Conservation (phyloP, 257 asterid species). For the Forsythia viridissima region DNA sequence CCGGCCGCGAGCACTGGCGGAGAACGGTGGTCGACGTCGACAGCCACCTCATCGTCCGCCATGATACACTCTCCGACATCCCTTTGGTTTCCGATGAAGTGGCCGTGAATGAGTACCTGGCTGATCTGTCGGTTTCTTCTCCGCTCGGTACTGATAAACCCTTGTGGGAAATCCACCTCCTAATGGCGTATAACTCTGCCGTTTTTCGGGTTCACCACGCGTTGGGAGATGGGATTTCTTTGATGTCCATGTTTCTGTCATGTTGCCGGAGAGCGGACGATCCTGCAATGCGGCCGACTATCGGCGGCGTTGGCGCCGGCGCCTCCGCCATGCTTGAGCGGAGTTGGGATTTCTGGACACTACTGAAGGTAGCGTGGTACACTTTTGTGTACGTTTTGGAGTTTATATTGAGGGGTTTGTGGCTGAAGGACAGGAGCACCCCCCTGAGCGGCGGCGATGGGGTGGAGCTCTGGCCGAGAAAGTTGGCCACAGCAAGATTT, state of each 20-base stretch:
- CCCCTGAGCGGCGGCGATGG: constrained; percentile 46
- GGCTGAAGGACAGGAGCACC: constrained; percentile 41
- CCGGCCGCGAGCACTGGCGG: constrained; percentile 77
- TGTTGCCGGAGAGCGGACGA: constrained; percentile 59
- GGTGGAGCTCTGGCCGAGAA: constrained; percentile 56
- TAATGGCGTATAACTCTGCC: constrained; percentile 50
- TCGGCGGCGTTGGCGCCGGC: constrained; percentile 42
- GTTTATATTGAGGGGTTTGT: constrained; percentile 33
- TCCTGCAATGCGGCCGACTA: constrained; percentile 40
- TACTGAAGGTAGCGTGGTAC: constrained; percentile 34
- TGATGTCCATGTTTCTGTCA: constrained; percentile 70
- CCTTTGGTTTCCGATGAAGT: constrained; percentile 51
- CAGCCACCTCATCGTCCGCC: constrained; percentile 55
- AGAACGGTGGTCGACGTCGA: constrained; percentile 52
- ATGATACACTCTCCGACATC: constrained; percentile 39
- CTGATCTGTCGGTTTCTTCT: constrained; percentile 65
- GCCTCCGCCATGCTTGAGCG: constrained; percentile 11
- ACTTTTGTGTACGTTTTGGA: constrained; percentile 33
- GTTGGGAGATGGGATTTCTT: constrained; percentile 83
- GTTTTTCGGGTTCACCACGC: constrained; percentile 80
- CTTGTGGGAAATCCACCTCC: constrained; percentile 77
- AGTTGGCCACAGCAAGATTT: constrained; percentile 43
- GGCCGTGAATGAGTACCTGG: constrained; percentile 65
- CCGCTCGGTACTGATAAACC: constrained; percentile 73
- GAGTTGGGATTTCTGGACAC: constrained; percentile 31